phyloP scores from a whole-genome alignment of 306 rosid genomes.

The Inga leiocalycina region DNA sequence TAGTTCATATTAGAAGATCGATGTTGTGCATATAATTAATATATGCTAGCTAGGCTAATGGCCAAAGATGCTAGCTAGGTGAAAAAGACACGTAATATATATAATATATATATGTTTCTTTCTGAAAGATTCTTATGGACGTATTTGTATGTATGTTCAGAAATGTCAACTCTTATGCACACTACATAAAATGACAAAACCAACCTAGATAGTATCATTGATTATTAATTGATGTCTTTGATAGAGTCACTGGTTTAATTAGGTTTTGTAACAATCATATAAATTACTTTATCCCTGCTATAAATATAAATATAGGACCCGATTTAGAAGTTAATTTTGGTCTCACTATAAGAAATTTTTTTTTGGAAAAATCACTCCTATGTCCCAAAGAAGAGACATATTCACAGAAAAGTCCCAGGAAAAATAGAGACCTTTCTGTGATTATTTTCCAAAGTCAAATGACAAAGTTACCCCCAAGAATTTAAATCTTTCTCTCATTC shows the following conservation, averaged over 20 bases:
- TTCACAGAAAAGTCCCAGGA: too few species aligned
- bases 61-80: slow-evolving; percentile 34
- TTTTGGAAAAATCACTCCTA: too few species aligned
- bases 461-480: too few species aligned
- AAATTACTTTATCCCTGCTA: background rate
- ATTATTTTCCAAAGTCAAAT: too few species aligned
- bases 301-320: too few species aligned
- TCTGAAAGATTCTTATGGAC: slow-evolving; percentile 47
- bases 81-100: slow-evolving; percentile 33
- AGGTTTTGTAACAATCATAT: background rate
- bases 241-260: background rate
- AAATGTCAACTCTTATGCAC: slow-evolving; percentile 46
- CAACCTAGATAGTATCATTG: slow-evolving; percentile 8
- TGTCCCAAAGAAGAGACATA: too few species aligned
- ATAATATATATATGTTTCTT: slow-evolving; percentile 30
- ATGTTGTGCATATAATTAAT: background rate
- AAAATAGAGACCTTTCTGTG: too few species aligned
- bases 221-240: background rate
- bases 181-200: slow-evolving; percentile 38
- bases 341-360: too few species aligned
- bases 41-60: background rate
- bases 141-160: slow-evolving; percentile 9
- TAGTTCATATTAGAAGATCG: slow-evolving; percentile 40
- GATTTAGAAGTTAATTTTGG: too few species aligned
- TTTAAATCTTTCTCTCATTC: too few species aligned